Base-by-base conservation (phyloP, 108 stramenopile genomes). In the Halocafeteria seosinensis region DNA sequence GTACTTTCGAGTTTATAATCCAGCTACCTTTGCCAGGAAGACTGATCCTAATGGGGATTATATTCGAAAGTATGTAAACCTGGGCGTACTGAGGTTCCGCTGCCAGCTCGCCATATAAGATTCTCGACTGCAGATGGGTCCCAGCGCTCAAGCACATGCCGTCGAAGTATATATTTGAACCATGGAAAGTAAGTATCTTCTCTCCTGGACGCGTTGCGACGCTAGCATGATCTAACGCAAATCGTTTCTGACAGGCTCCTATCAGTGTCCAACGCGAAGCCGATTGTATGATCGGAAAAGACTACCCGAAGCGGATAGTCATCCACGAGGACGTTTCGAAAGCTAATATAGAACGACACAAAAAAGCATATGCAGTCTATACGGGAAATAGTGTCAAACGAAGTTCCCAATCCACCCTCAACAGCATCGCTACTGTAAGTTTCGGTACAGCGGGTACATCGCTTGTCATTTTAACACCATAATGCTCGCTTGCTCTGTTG, bases 1-100 rank as follows among this genome's bases (percentile, higher is more conserved):
- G 66, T 92, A 91, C 73, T 92, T 90, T 68, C 87, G 94, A 30
- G 89, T 88, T 70, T 94, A 97, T 66, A 80, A 76, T 38, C 93
- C 93, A 3, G 69, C 92, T 17, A 73, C 86, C 0, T 92, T 90
- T 68, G 81, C 82, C 30, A 89, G 90, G 71, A 90, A 94, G 81
- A 92, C 85, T 32, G 92, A 94, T 66, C 72, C 81, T 0, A 68
- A 84, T 32, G 94, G 91, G 0, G 65, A 75, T 33, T 94, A 90
- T 78, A 88, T 94, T 62, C 73, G 81, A n/a, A 90, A 89, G 34
- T n/a, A n/a, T n/a, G n/a, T n/a, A 66, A 71, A 30, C 3, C 73
- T 24, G 73, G 64, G 34, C 35, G 35, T 28, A 35, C 21, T 21
- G 42, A 21, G 21, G 21, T 21, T 21, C 42, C 21, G 71, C 86